Percentiles rank a stretch among this genome's conserved stretches.
Evolutionary conservation across 2,329 filamentous ascomycete genomes (phyloP).

Genomic region (Claviceps digitariae): DNA sequence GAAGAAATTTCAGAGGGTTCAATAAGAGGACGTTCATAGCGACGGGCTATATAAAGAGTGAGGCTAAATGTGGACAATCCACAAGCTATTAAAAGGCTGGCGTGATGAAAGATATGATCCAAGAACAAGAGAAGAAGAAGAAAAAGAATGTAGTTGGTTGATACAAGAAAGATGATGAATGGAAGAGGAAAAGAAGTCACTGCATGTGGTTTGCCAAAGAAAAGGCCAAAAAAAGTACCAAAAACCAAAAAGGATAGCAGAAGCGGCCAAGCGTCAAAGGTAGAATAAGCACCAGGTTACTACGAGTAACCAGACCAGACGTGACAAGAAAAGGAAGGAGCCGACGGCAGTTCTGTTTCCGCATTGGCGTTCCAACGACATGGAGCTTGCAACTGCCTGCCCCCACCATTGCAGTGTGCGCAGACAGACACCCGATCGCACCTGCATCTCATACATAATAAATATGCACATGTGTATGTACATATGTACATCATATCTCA

Average conservation of each 20-base stretch:
- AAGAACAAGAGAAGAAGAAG: background rate
- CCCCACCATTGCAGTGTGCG: background rate
- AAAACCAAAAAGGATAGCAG: background rate
- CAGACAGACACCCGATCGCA: background rate
- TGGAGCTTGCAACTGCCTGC: background rate
- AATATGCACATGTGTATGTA: too few species aligned
- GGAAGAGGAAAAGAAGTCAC: background rate
- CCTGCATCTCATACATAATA: slow-evolving; percentile 1
- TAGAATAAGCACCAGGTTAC: background rate
- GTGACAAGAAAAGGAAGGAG: background rate
- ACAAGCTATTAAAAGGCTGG: background rate
- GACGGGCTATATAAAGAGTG: slow-evolving; percentile 1
- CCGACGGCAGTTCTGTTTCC: background rate
- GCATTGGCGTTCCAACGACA: background rate
- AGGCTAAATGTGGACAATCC: background rate
- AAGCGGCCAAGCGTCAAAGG: background rate
- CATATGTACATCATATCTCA: background rate
- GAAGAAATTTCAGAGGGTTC: background rate
- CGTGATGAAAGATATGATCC: slow-evolving; percentile 1
- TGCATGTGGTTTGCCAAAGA: background rate
- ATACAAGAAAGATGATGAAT: background rate
- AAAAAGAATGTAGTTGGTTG: slow-evolving; percentile 4
- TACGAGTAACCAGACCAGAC: background rate
- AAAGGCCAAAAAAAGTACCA: too few species aligned
- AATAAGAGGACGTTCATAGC: slow-evolving; percentile 6